These are phyloP conservation scores for Fusarium subtropicale DNA, from an alignment of 2,329 filamentous ascomycete species.

Conservation along the genomic window DNA sequence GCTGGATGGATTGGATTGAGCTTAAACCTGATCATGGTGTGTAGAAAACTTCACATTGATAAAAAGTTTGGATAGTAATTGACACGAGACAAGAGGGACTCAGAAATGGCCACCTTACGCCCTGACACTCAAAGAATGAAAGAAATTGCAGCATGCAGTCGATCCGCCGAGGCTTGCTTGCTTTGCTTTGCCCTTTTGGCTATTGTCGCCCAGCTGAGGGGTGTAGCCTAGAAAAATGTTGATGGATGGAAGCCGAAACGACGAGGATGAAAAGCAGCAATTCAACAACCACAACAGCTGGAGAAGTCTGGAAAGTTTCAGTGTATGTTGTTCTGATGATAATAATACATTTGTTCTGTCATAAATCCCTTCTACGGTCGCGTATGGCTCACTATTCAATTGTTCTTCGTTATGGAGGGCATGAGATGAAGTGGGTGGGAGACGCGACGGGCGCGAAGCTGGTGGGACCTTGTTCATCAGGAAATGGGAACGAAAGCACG, in stretches of 20 bases:
- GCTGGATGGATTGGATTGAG: slow-evolving; percentile 20
- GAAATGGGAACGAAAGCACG: slow-evolving; percentile 59
- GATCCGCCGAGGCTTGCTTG: slow-evolving; percentile 46
- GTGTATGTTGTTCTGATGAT: accelerated
- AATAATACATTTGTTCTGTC: slow-evolving; percentile 18
- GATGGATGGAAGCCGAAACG: slow-evolving; percentile 21
- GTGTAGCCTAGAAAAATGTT: slow-evolving; percentile 40
- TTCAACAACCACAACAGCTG: slow-evolving; percentile 38
- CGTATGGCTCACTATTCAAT: slow-evolving; percentile 20
- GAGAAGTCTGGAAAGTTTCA: slow-evolving; percentile 44
- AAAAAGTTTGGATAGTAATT: slow-evolving; percentile 9
- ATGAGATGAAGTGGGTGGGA: slow-evolving; percentile 56
- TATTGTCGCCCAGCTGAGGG: slow-evolving; percentile 42
- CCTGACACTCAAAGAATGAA: slow-evolving; percentile 44
- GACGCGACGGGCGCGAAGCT: slow-evolving; percentile 59
- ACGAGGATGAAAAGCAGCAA: slow-evolving; percentile 23
- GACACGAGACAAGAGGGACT: slow-evolving; percentile 36
- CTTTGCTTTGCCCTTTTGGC: slow-evolving; percentile 43
- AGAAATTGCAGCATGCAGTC: slow-evolving; percentile 45
- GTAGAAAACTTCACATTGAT: slow-evolving; percentile 1
- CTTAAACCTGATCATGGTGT: slow-evolving; percentile 14
- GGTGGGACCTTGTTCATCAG: slow-evolving; percentile 51
- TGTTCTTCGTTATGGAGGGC: slow-evolving; percentile 50
- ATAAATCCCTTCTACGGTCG: slow-evolving; percentile 47
- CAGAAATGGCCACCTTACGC: slow-evolving; percentile 3